These are phyloP conservation scores for Cardamine occulta DNA, from an alignment of 345 rosid genomes.

Conservation along the genomic window DNA sequence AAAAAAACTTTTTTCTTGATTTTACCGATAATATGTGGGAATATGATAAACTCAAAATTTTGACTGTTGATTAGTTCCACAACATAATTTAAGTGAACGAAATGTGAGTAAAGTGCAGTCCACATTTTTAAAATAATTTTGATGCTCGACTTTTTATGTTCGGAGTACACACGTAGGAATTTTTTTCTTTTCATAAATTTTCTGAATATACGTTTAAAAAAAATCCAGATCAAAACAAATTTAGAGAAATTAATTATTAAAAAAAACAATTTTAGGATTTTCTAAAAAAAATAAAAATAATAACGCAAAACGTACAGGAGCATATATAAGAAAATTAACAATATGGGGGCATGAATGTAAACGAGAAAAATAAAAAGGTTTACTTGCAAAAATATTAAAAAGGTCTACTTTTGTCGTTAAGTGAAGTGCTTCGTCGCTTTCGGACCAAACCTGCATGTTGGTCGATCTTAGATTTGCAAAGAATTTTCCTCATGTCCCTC, in stretches of 20 bases:
- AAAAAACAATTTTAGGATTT: too few species aligned
- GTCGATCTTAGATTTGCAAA: constrained; percentile 34
- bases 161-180: neutral
- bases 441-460: constrained; percentile 35
- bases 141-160: constrained; percentile 32
- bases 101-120: constrained; percentile 33
- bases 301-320: neutral
- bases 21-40: constrained; percentile 19
- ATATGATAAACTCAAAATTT: constrained; percentile 30
- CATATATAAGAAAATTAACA: neutral
- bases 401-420: constrained; percentile 29
- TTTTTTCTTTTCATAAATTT: too few species aligned
- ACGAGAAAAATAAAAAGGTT: neutral
- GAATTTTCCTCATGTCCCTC: constrained; percentile 15
- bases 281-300: too few species aligned
- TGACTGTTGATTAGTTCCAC: constrained; percentile 43
- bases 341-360: neutral
- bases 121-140: constrained; percentile 6
- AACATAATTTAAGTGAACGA: constrained; percentile 10
- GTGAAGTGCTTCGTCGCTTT: constrained; percentile 44
- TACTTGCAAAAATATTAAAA: neutral
- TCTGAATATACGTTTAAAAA: too few species aligned
- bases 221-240: too few species aligned
- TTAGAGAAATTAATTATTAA: too few species aligned
- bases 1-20: neutral